Percentiles rank a stretch among this genome's conserved stretches.
Conservation (phyloP, 2,329 filamentous ascomycete genomes). For the Talaromyces sp. region DNA sequence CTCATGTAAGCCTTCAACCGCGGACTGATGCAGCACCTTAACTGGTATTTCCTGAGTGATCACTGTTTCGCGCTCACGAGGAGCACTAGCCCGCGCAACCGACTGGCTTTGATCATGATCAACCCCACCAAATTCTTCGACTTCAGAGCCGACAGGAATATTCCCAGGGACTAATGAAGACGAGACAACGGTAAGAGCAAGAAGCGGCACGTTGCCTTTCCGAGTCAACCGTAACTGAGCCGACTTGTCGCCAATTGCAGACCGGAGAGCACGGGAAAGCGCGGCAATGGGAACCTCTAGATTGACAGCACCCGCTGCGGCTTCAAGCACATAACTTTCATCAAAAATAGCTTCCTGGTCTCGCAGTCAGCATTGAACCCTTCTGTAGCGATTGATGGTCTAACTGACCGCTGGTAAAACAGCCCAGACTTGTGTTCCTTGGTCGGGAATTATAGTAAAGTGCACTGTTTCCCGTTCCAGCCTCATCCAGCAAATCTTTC, state of each 20-base stretch:
- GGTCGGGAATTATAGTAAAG: slow-evolving; percentile 93
- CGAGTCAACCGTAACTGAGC: slow-evolving; percentile 89
- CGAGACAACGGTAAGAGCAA: slow-evolving; percentile 86
- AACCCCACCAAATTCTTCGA: slow-evolving; percentile 29
- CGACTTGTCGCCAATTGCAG: slow-evolving; percentile 75
- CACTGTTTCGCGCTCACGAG: slow-evolving; percentile 78
- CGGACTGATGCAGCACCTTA: slow-evolving; percentile 76
- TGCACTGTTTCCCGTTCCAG: slow-evolving; percentile 83
- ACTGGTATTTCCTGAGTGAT: slow-evolving; percentile 97
- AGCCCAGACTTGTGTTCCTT: slow-evolving; percentile 95
- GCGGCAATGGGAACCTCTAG: slow-evolving; percentile 88
- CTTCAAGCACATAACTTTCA: slow-evolving; percentile 73
- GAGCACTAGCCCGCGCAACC: slow-evolving; percentile 47
- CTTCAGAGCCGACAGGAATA: slow-evolving; percentile 58
- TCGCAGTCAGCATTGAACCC: not conserved
- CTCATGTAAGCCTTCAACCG: slow-evolving; percentile 91
- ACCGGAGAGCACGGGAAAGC: slow-evolving; percentile 87
- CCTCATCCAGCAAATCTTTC: slow-evolving; percentile 86
- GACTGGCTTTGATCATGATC: slow-evolving; percentile 33
- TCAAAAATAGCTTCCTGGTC: slow-evolving; percentile 79
- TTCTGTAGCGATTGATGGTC: not conserved
- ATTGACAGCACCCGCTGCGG: slow-evolving; percentile 91
- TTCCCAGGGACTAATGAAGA: slow-evolving; percentile 41
- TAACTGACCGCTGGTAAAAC: slow-evolving; percentile 53
- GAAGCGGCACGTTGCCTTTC: slow-evolving; percentile 79